Evolutionary conservation across 2,329 filamentous ascomycete species (phyloP).

Genomic region (Aquanectria penicillioides): DNA sequence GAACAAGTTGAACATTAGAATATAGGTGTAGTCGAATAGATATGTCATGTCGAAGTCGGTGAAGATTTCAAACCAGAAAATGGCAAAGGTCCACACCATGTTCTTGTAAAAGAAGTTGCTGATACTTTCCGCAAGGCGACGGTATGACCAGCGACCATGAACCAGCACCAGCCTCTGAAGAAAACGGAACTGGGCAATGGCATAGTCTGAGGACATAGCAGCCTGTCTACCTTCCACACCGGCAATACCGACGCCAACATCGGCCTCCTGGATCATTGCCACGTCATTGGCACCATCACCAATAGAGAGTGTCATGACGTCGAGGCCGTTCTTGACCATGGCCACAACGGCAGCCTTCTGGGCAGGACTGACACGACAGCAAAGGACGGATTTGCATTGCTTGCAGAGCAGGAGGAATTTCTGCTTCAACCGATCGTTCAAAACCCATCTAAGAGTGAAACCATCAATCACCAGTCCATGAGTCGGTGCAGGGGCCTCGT

Average conservation of each 20-base stretch:
- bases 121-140: constrained; percentile 89
- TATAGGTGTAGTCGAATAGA: constrained; percentile 97
- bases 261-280: constrained; percentile 96
- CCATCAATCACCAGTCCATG: constrained; percentile 96
- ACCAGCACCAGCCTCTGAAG: constrained; percentile 86
- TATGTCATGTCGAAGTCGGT: constrained; percentile 97
- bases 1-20: constrained; percentile 93
- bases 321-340: constrained; percentile 93
- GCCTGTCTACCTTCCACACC: constrained; percentile 93
- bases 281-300: constrained; percentile 96
- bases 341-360: constrained; percentile 97
- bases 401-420: constrained; percentile 97
- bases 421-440: constrained; percentile 84
- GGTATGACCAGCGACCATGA: constrained; percentile 96
- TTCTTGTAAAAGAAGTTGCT: constrained; percentile 99
- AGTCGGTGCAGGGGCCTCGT: constrained; percentile 86
- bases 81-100: constrained; percentile 94
- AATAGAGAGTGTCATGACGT: constrained; percentile 95
- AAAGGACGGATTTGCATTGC: constrained; percentile 94
- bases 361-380: constrained; percentile 94
- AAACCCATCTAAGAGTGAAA: constrained; percentile 88
- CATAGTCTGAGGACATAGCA: constrained; percentile 96
- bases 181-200: constrained; percentile 93
- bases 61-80: constrained; percentile 98
- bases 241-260: constrained; percentile 95